These are phyloP conservation scores for Penicillium sp. DNA, from an alignment of 2,329 filamentous ascomycete genomes.

Conservation along the genomic window DNA sequence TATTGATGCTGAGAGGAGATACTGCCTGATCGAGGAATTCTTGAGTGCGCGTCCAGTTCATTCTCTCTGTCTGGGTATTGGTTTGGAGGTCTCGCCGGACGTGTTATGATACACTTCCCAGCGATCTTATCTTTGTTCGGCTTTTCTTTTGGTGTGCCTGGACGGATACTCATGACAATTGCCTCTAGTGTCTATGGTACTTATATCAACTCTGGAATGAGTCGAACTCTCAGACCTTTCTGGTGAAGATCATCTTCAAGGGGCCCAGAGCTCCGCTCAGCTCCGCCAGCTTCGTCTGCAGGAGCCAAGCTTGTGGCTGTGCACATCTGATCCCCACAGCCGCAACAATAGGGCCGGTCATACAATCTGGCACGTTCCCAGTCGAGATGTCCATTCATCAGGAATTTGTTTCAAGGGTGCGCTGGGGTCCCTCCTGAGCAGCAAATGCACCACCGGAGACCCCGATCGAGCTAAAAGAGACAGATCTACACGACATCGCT, in stretches of 20 bases:
- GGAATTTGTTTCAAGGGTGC: not conserved
- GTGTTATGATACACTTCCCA: too few relatives aligned
- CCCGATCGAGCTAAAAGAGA: not conserved
- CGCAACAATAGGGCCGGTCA: not conserved
- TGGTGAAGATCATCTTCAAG: not conserved
- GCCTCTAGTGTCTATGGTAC: too few relatives aligned
- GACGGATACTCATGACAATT: too few relatives aligned
- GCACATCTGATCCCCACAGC: conserved; percentile 6
- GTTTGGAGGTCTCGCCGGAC: too few relatives aligned
- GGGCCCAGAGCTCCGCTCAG: not conserved
- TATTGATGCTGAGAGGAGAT: too few relatives aligned
- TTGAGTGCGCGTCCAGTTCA: too few relatives aligned
- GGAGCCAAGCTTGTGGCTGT: conserved; percentile 17
- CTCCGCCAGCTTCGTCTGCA: not conserved
- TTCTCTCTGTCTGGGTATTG: too few relatives aligned
- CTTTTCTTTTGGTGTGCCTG: too few relatives aligned
- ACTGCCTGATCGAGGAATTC: too few relatives aligned
- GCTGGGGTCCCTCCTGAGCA: not conserved
- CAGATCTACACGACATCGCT: not conserved
- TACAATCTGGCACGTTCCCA: not conserved
- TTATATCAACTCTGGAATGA: not conserved
- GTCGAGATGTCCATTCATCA: not conserved
- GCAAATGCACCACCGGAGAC: not conserved
- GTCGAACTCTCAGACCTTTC: not conserved
- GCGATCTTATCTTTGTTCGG: too few relatives aligned